phyloP scores from a whole-genome alignment of 345 rosid genomes.

The Camelina laxa region DNA sequence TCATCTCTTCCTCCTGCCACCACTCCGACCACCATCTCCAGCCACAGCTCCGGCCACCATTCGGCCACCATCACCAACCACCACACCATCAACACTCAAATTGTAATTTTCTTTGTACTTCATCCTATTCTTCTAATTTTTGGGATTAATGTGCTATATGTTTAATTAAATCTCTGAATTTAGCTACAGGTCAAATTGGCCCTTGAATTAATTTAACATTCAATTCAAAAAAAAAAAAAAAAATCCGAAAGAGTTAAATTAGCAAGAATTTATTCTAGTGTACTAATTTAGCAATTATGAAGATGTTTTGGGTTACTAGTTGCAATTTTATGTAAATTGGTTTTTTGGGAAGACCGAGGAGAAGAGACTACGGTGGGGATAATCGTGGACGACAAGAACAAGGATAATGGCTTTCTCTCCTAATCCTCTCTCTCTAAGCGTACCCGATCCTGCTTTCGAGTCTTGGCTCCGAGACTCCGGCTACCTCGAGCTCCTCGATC shows the following conservation, averaged over 20 bases:
- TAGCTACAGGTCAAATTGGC: no score
- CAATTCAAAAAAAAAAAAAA: no score
- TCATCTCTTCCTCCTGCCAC: no score
- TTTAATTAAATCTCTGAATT: no score
- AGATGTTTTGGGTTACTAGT: conserved; percentile 7
- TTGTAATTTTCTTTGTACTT: no score
- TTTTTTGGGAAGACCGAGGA: conserved; percentile 20
- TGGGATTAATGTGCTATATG: no score
- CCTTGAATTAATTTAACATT: no score
- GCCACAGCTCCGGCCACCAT: no score
- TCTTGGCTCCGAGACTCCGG: conserved; percentile 98
- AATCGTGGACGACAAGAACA: conserved; percentile 38
- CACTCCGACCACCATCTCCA: no score
- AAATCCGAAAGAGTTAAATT: background rate
- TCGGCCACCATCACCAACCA: no score
- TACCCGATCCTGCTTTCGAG: conserved; percentile 81
- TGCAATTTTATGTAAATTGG: background rate
- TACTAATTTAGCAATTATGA: background rate
- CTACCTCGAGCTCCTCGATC: conserved; percentile 88
- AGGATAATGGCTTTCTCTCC: conserved; percentile 63
- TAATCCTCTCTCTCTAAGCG: conserved; percentile 80
- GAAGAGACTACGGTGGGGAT: conserved; percentile 17
- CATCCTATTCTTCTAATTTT: no score
- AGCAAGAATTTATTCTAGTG: background rate
- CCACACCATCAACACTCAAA: no score